A percentile compares a stretch with the other conserved stretches of the same genome.
phyloP scores from a whole-genome alignment of 805 yeast genomes.

The Phaffomyces antillensis region DNA sequence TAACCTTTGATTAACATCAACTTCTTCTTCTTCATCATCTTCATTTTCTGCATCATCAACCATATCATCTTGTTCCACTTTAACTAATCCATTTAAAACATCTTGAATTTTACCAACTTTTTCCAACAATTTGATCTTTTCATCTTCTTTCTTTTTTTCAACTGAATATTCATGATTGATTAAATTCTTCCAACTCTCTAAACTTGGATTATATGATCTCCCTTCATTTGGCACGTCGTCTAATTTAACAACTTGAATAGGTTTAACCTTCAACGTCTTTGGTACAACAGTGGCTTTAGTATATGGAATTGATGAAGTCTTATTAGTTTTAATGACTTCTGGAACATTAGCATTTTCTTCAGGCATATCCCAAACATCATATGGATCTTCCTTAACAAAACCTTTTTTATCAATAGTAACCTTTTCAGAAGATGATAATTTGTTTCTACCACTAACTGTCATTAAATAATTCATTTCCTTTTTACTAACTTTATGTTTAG shows the following conservation, averaged over 20 bases:
- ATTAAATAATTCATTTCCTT: slow-evolving; percentile 59
- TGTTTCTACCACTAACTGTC: slow-evolving; percentile 66
- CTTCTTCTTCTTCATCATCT: slow-evolving; percentile 23
- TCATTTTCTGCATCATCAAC: slow-evolving; percentile 31
- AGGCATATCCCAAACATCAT: slow-evolving; percentile 66
- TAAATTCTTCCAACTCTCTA: slow-evolving; percentile 72
- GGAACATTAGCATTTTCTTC: slow-evolving; percentile 27
- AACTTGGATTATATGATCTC: slow-evolving; percentile 86
- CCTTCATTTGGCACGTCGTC: slow-evolving; percentile 70
- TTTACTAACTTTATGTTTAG: slow-evolving; percentile 44
- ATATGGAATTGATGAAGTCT: slow-evolving; percentile 36
- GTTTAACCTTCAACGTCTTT: slow-evolving; percentile 42
- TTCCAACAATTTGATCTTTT: slow-evolving; percentile 52
- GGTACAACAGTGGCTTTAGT: slow-evolving; percentile 51
- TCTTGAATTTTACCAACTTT: slow-evolving; percentile 57
- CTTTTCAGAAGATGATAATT: slow-evolving; percentile 43
- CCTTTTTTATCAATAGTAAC: slow-evolving; percentile 63
- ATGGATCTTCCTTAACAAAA: slow-evolving; percentile 38
- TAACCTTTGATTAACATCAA: slow-evolving; percentile 25
- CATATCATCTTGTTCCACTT: slow-evolving; percentile 53
- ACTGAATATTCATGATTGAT: slow-evolving; percentile 57
- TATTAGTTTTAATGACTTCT: slow-evolving; percentile 27
- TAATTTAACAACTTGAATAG: slow-evolving; percentile 46
- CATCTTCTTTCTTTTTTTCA: slow-evolving; percentile 63
- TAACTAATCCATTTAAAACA: slow-evolving; percentile 40